These are phyloP conservation scores for slime mould (Dictyostelium discoideum) DNA, from an alignment of 78 protist species.

Conservation along the genomic window DNA sequence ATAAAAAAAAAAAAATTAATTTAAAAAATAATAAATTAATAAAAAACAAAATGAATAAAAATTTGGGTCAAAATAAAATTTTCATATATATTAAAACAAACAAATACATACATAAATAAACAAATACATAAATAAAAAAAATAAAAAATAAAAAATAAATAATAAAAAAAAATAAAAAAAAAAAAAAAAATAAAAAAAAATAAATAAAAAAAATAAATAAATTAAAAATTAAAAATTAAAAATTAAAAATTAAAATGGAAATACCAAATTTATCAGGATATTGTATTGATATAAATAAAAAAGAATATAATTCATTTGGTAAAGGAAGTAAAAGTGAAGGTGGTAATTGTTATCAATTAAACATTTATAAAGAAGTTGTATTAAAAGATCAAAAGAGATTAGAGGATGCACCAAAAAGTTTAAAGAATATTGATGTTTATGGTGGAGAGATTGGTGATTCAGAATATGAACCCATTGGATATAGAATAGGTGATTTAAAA, in stretches of 20 bases:
- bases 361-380: background rate
- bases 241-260: background rate
- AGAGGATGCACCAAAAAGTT: background rate
- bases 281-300: background rate
- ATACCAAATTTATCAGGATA: background rate
- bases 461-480: background rate
- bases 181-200: background rate
- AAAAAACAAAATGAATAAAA: background rate
- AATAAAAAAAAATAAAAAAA: background rate
- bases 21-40: background rate
- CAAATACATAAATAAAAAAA: background rate
- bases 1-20: background rate
- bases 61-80: too few species aligned
- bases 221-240: too few species aligned
- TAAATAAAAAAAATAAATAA: too few species aligned
- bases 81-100: background rate
- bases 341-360: background rate
- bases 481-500: constrained; percentile 2
- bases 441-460: background rate
- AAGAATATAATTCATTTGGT: background rate
- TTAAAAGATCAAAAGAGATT: background rate
- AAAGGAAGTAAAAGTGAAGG: background rate
- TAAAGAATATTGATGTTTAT: background rate
- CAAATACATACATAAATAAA: background rate
- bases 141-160: too few species aligned